Conservation (phyloP, 257 asterid species). For the Solanum pinnatisectum region DNA sequence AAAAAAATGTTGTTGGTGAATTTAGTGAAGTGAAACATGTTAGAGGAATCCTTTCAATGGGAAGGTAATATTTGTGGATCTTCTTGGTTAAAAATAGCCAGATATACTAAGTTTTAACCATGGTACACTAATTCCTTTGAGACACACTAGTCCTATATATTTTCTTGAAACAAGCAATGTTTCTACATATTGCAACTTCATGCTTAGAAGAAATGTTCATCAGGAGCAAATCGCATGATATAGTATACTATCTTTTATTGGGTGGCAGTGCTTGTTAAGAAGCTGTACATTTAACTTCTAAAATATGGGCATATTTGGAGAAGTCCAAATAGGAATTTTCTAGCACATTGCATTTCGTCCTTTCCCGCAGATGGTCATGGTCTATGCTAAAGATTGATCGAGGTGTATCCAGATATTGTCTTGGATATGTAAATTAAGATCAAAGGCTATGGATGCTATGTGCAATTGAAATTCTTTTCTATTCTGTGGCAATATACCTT, state of each 20-base stretch:
- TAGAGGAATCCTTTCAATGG: constrained; percentile 96
- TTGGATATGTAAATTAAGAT: neutral
- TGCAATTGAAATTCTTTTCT: neutral
- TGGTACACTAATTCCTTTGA: neutral
- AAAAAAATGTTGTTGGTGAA: constrained; percentile 76
- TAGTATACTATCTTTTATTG: neutral
- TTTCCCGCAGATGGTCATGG: neutral
- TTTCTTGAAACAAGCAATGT: neutral
- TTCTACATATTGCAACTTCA: neutral
- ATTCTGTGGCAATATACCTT: neutral
- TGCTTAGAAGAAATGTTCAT: neutral
- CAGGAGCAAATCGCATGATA: neutral
- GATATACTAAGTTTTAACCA: neutral
- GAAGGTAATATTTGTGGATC: constrained; percentile 49
- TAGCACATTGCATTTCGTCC: neutral
- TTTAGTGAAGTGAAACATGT: constrained; percentile 90
- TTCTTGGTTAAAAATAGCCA: neutral
- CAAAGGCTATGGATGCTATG: neutral
- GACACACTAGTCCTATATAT: neutral
- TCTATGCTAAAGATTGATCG: neutral
- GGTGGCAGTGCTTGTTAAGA: neutral
- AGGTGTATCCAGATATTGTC: neutral
- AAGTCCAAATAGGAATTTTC: neutral
- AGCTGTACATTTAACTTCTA: neutral
- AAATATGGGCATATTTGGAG: neutral